Base-by-base conservation (phyloP, 1,284 basidiomycete species). In the Cryptococcus sp. region DNA sequence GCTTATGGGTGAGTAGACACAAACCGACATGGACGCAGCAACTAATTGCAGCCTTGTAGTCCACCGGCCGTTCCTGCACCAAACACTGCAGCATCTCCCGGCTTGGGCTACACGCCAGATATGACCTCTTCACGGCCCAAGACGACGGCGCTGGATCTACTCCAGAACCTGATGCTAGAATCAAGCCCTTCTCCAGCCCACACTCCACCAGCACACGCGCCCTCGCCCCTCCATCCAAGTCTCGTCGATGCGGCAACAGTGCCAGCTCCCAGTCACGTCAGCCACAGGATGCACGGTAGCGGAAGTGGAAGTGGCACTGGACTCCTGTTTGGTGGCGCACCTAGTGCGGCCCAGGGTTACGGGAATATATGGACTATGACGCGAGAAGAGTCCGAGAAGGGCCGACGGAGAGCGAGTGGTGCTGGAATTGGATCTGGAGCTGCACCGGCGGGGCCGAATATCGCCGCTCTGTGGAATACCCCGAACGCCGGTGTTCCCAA, bases 361-460 rank as follows among this genome's bases (percentile, higher is more conserved):
- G 59, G 59, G 3, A 73, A 64, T 46, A 74, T 74, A 39, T 74
- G 72, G 72, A 64, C 67, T 5, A 71, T 74, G 69, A 68, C 64
- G 16, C 56, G 71, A 6, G 70, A 71, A 45, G 69, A 71, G 47
- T 67, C 64, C 31, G 66, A 66, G 27, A 62, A 68, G 52, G 70
- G 72, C 11, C 49, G 56, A 27, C 55, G 52, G 25, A 56, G 57
- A 31, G 54, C 45, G 15, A 53, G 50, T 39, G 57, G 57, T 23
- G 31, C 31, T 20, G 46, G 48, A 17, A 53, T 46, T 39, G 57
- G 57, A n/a, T 17, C 20, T 17, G 46, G 48, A 35, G 10, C 13
- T 5, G 8, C 31, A 35, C 8, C 31, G 13, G 31, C 31, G 7
- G 31, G 31, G 31, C 31, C 31, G 2, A 50, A 59, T 35, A 47